Evolutionary conservation across 1,284 basidiomycete species (phyloP), one percentile per base, ranked within the genome.

Genomic region (Rhodotorula sp.): DNA sequence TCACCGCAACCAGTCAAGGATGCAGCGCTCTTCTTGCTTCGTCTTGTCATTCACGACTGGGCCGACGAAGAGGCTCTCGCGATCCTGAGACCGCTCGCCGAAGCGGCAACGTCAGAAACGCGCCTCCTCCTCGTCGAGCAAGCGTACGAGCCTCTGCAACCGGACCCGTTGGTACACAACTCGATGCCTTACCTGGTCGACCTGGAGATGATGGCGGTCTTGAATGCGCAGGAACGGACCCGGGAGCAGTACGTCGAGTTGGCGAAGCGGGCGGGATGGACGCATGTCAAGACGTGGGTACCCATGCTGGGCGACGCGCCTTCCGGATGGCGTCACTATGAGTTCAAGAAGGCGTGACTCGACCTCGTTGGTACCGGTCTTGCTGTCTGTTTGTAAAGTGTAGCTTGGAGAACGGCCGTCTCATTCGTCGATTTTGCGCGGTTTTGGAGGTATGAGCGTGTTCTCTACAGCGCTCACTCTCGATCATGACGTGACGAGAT

Each of bases 1-100:
- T 77, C 78, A 52, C 81, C 82, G 58, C 69, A 79, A 26, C 84
- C 84, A 2, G 80, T 83, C 23, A 68, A 76, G 26, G 81, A 79
- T 1, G 82, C 82, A 49, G 82, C 85, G 62, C 79, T 84, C 16
- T 86, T 85, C 72, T 84, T 82, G 23, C 62, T 83, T 2, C 77
- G 79, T 14, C 68, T 75, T 31, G 78, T 83, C 47, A 84, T 73
- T 10, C 82, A 84, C 73, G 80, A 83, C 73, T 83, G 81, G 81
- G 56, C 79, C 4, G 80, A 82, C 58, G 31, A 55, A 1, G 60
- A 75, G 23, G 73, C 73, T 16, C 50, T 64, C 26, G 65, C 76
- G 55, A 80, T 83, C 50, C 77, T 83, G n/a, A 57, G 34, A 14
- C 66, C 77, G 2, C 64, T 82, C 18, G 78, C 81, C 6, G 72